A percentile compares a stretch with the other conserved stretches of the same genome.
phyloP scores from a whole-genome alignment of 2,329 filamentous ascomycete species.

The Thelonectria blattea region DNA sequence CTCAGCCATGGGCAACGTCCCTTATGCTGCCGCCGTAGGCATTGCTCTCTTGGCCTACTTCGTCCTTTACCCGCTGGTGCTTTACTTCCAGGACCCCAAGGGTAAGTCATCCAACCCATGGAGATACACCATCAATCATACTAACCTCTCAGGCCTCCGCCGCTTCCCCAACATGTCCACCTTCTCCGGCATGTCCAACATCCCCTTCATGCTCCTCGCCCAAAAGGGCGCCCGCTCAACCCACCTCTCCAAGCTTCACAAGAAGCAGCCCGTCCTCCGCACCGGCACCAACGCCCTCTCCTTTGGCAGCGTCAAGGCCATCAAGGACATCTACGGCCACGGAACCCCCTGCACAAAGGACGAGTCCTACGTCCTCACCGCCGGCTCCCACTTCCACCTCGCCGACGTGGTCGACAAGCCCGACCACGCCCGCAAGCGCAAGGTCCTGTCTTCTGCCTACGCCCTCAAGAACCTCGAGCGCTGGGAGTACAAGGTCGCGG shows the following conservation, averaged over 20 bases:
- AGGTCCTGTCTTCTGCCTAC: conserved; percentile 57
- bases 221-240: conserved; percentile 49
- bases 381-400: conserved; percentile 57
- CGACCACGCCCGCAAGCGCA: conserved; percentile 59
- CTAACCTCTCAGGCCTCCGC: conserved; percentile 20
- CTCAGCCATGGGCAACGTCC: conserved; percentile 22
- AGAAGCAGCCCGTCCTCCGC: conserved; percentile 43
- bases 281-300: conserved; percentile 36
- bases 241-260: conserved; percentile 55
- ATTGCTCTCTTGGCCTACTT: conserved; percentile 20
- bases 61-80: conserved; percentile 21
- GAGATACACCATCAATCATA: not conserved
- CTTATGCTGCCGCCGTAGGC: conserved; percentile 25
- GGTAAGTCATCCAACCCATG: conserved; percentile 21
- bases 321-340: conserved; percentile 50
- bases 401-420: conserved; percentile 58
- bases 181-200: conserved; percentile 28
- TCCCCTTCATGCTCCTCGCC: conserved; percentile 28
- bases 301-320: conserved; percentile 33
- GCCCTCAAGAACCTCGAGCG: conserved; percentile 59
- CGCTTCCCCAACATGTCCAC: conserved; percentile 30
- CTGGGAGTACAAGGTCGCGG: conserved; percentile 62
- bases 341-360: conserved; percentile 58
- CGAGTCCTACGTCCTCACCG: conserved; percentile 49
- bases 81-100: conserved; percentile 43